These are phyloP conservation scores for Mastigamoeba balamuthi DNA, from an alignment of 78 protist species.

Conservation along the genomic window DNA sequence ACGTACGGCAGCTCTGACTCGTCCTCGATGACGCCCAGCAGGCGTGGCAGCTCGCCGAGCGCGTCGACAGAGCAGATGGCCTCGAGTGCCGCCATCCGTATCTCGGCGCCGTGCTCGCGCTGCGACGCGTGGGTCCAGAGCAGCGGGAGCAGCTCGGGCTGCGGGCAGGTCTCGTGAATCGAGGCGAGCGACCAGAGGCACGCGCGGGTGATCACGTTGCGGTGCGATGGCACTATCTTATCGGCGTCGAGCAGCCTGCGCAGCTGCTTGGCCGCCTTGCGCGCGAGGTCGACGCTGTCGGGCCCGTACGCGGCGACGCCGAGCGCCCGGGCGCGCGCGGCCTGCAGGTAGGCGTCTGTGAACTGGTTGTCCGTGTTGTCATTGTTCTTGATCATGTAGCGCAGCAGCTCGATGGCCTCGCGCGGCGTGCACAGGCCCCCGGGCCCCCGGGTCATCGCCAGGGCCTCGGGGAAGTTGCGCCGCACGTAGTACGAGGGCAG, in stretches of 20 bases:
- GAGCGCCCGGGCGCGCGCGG: neutral
- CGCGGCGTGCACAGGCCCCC: slow-evolving; percentile 32
- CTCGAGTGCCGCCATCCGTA: too few relatives aligned
- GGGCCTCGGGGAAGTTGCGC: neutral
- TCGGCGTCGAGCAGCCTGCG: neutral
- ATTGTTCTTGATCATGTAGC: slow-evolving; percentile 28
- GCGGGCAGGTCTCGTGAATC: too few relatives aligned
- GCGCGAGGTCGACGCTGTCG: neutral
- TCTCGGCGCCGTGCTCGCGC: too few relatives aligned
- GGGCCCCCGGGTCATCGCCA: neutral
- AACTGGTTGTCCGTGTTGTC: slow-evolving; percentile 40
- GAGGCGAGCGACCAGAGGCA: neutral
- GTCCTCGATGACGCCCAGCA: too few relatives aligned
- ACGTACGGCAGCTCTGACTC: too few relatives aligned
- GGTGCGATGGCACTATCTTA: neutral
- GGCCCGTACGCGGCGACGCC: neutral
- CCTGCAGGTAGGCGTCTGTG: neutral
- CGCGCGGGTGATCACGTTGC: neutral
- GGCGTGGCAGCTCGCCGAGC: too few relatives aligned
- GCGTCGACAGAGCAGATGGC: too few relatives aligned
- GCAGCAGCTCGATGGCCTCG: slow-evolving; percentile 19
- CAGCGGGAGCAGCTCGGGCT: too few relatives aligned
- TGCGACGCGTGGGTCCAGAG: too few relatives aligned
- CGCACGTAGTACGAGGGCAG: too few relatives aligned
- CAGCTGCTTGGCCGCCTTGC: neutral